These are phyloP conservation scores for Rhodosporidiobolus sp. DNA, from an alignment of 768 basidiomycete species.

Conservation along the genomic window DNA sequence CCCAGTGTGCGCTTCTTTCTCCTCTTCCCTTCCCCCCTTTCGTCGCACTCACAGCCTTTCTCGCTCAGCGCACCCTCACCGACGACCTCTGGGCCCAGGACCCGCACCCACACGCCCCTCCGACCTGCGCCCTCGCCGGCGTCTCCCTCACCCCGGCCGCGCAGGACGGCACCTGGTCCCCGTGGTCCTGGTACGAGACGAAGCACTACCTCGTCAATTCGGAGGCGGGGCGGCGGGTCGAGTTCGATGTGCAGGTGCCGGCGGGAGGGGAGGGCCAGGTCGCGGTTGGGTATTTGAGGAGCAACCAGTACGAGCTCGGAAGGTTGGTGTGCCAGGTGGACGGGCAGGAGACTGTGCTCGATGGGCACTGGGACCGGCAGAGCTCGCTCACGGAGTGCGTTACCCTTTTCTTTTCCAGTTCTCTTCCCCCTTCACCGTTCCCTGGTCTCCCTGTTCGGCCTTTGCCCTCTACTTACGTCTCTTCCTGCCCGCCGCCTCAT, in stretches of 20 bases:
- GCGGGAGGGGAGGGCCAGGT: neutral
- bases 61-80: neutral
- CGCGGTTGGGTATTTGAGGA: neutral
- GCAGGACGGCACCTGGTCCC: neutral
- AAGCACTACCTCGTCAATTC: constrained; percentile 1
- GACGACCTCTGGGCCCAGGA: neutral
- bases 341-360: neutral
- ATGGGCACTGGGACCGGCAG: neutral
- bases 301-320: neutral
- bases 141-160: neutral
- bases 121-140: neutral
- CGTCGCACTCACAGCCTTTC: too few species aligned
- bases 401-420: too few species aligned
- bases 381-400: neutral
- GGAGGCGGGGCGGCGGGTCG: neutral
- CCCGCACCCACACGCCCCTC: neutral
- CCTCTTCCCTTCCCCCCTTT: neutral
- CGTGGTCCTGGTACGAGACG: neutral
- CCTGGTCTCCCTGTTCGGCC: too few species aligned
- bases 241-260: neutral
- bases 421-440: too few species aligned
- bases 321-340: neutral
- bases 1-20: neutral
- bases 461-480: too few species aligned
- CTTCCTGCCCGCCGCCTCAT: too few species aligned